Evolutionary conservation across 257 asterid genomes (phyloP).

Genomic region (Scutellaria baicalensis): DNA sequence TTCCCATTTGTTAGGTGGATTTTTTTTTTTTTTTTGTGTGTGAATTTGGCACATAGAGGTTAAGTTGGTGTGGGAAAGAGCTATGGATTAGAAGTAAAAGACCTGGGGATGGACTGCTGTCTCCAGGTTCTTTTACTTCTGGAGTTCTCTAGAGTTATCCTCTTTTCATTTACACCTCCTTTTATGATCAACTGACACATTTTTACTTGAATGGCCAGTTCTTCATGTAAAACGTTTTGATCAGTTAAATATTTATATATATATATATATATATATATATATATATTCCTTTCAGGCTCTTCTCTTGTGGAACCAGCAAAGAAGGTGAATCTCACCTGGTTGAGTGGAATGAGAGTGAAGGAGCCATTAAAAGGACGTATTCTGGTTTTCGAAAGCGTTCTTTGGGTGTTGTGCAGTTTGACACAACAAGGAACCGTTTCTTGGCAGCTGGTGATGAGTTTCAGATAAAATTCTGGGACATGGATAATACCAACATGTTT

Average conservation of each 20-base stretch:
- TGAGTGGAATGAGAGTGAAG: constrained; percentile 97
- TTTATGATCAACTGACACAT: neutral
- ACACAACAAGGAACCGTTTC: constrained; percentile 76
- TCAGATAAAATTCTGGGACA: constrained; percentile 91
- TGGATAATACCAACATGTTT: constrained; percentile 65
- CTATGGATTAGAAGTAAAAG: neutral
- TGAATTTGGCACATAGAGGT: neutral
- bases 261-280: constrained; percentile 15
- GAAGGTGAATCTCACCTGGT: constrained; percentile 92
- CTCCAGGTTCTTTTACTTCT: neutral
- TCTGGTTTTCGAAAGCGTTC: constrained; percentile 87
- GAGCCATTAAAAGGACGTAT: constrained; percentile 78
- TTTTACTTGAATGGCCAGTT: neutral
- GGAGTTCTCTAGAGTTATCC: neutral
- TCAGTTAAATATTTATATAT: neutral
- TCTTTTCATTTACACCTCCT: neutral
- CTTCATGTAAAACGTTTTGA: neutral
- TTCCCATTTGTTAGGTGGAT: neutral
- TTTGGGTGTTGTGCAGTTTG: constrained; percentile 86
- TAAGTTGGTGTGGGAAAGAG: neutral
- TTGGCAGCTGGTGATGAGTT: constrained; percentile 95
- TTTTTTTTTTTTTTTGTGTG: too few relatives aligned
- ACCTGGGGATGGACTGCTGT: neutral
- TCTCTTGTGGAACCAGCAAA: constrained; percentile 95
- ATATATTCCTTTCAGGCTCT: constrained; percentile 54